Percentiles rank a stretch among this genome's conserved stretches.
These are phyloP conservation scores for Mycoemilia scoparia DNA, from an alignment of 192 early-diverging fungal species.

Conservation along the genomic window DNA sequence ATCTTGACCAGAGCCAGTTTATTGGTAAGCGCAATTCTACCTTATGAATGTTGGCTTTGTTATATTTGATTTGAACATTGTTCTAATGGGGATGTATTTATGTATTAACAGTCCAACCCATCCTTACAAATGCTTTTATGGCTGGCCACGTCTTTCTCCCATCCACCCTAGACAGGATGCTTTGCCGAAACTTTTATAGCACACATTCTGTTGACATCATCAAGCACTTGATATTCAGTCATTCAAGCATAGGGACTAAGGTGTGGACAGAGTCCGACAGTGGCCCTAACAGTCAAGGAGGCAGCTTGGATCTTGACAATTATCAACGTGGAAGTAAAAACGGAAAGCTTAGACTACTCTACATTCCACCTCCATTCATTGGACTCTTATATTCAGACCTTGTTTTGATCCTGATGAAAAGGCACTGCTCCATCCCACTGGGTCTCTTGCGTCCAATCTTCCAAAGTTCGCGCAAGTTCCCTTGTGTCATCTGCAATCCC, in stretches of 20 bases:
- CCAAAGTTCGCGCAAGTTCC: constrained; percentile 13
- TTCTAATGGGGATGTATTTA: not conserved
- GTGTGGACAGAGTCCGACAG: constrained; percentile 3
- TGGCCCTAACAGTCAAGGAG: not conserved
- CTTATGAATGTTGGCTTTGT: too few species aligned
- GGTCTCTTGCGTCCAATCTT: constrained; percentile 22
- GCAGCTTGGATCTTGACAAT: not conserved
- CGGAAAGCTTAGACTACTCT: constrained; percentile 8
- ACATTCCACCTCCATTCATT: constrained; percentile 10
- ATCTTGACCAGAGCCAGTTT: constrained; percentile 23
- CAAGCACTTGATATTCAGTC: constrained; percentile 22
- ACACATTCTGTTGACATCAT: constrained; percentile 26
- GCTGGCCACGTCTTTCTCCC: constrained; percentile 27
- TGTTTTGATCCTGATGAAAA: constrained; percentile 21
- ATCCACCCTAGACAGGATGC: constrained; percentile 16
- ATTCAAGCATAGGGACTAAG: constrained; percentile 4
- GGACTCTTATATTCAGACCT: constrained; percentile 19
- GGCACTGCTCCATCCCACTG: constrained; percentile 15
- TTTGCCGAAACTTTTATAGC: constrained; percentile 30
- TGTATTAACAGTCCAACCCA: not conserved
- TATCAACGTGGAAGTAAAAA: constrained; percentile 2
- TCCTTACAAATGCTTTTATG: constrained; percentile 27
- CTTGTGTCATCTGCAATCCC: constrained; percentile 25
- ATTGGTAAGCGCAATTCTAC: too few species aligned
- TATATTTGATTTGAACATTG: not conserved